Conservation (phyloP, 2,329 filamentous ascomycete genomes). For the Didymella arachidicola region DNA sequence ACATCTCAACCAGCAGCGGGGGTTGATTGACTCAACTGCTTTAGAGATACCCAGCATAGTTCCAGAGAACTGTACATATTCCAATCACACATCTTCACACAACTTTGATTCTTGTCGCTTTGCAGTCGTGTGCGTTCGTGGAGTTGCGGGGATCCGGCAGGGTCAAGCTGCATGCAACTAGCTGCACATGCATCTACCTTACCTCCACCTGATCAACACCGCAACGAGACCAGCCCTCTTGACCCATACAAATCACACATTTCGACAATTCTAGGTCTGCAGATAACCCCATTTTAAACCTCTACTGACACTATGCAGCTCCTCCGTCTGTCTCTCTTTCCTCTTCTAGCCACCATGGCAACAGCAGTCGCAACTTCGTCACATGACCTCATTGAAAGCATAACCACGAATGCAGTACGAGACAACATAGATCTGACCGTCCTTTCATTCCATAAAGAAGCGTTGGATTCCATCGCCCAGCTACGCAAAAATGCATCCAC, state of each 20-base stretch:
- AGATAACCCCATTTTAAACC: neutral
- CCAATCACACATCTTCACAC: constrained; percentile 13
- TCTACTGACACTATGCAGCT: constrained; percentile 9
- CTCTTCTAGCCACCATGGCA: constrained; percentile 9
- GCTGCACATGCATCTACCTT: constrained; percentile 3
- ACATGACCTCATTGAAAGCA: constrained; percentile 13
- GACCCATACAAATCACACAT: no score
- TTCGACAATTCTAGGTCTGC: neutral
- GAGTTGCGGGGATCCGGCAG: constrained; percentile 15
- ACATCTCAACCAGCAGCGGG: constrained; percentile 15
- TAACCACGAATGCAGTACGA: constrained; percentile 24
- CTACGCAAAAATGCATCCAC: constrained; percentile 25
- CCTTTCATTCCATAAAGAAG: constrained; percentile 43
- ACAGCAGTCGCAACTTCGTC: constrained; percentile 3
- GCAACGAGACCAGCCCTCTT: neutral
- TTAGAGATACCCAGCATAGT: constrained; percentile 20
- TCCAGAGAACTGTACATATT: constrained; percentile 10
- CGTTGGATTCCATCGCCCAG: constrained; percentile 38
- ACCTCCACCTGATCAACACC: constrained; percentile 8
- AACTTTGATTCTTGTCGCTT: neutral
- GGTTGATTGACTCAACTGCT: constrained; percentile 14
- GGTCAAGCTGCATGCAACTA: constrained; percentile 9
- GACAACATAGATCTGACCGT: constrained; percentile 39
- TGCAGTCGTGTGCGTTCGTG: neutral
- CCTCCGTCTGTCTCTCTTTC: neutral